These are phyloP conservation scores for Naganishia antarctica DNA, from an alignment of 768 basidiomycete species.

Conservation along the genomic window DNA sequence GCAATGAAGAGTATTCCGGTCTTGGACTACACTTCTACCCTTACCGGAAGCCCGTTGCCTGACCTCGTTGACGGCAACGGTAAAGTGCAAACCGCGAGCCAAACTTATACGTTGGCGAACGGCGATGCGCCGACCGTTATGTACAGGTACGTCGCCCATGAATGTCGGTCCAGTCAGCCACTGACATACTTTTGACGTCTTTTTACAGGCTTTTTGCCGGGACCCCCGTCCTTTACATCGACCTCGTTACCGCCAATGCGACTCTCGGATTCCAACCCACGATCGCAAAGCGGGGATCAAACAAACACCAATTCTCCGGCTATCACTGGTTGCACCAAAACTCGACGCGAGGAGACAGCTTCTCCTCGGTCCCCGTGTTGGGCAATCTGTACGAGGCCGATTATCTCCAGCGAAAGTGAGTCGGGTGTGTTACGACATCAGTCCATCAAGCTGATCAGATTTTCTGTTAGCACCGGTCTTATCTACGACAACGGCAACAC, in stretches of 20 bases:
- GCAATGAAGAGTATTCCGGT: conserved; percentile 44
- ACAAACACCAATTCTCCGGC: conserved; percentile 3
- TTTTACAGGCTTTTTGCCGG: conserved; percentile 33
- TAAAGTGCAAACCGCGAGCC: conserved; percentile 31
- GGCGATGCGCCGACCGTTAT: conserved; percentile 39
- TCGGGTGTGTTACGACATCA: conserved; percentile 16
- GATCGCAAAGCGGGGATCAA: conserved; percentile 7
- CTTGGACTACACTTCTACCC: conserved; percentile 39
- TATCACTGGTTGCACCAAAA: conserved; percentile 10
- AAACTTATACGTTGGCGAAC: conserved; percentile 36
- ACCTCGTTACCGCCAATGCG: conserved; percentile 38
- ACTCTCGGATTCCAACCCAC: conserved; percentile 41
- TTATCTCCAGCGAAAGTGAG: conserved; percentile 56
- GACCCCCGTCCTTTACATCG: conserved; percentile 37
- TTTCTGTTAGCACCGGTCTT: conserved; percentile 7
- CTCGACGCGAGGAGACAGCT: conserved; percentile 29
- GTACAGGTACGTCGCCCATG: conserved; percentile 33
- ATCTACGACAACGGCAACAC: conserved; percentile 40
- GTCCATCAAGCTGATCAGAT: background rate
- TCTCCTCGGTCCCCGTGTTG: conserved; percentile 52
- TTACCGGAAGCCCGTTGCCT: conserved; percentile 38
- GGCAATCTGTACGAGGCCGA: conserved; percentile 56
- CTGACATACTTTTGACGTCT: background rate
- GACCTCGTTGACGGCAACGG: conserved; percentile 30
- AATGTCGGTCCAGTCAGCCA: background rate